phyloP scores from a whole-genome alignment of 169 alveolate species.

The Eimeria mitis region DNA sequence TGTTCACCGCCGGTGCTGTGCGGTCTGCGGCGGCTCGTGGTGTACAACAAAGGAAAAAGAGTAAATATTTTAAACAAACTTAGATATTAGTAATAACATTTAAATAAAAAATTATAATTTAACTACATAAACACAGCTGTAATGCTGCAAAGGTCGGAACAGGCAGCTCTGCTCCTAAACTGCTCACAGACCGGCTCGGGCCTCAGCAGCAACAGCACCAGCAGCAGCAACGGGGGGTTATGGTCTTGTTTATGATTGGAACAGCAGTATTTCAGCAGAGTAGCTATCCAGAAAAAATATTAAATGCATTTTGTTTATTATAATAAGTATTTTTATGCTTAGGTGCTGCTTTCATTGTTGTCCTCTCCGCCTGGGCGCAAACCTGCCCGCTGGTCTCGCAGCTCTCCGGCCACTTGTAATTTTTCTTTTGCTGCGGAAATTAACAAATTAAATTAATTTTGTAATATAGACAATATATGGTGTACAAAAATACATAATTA shows the following conservation, averaged over 20 bases:
- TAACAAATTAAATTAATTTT: neutral
- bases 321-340: neutral
- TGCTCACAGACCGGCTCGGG: slow-evolving; percentile 40
- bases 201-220: neutral
- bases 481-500: neutral
- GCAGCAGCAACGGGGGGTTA: neutral
- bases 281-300: neutral
- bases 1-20: too few species aligned
- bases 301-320: neutral
- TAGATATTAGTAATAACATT: neutral
- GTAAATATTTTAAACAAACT: neutral
- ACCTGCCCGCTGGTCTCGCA: slow-evolving; percentile 3
- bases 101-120: neutral
- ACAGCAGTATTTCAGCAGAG: neutral
- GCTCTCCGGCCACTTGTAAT: neutral
- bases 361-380: neutral
- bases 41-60: neutral
- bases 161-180: neutral
- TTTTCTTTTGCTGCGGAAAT: neutral
- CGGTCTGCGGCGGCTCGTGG: neutral
- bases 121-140: neutral
- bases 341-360: neutral
- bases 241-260: neutral
- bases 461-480: neutral
- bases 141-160: neutral